Evolutionary conservation across 805 yeast genomes (phyloP), one percentile per base, ranked within the genome.

Genomic region (Henningerozyma blattae): DNA sequence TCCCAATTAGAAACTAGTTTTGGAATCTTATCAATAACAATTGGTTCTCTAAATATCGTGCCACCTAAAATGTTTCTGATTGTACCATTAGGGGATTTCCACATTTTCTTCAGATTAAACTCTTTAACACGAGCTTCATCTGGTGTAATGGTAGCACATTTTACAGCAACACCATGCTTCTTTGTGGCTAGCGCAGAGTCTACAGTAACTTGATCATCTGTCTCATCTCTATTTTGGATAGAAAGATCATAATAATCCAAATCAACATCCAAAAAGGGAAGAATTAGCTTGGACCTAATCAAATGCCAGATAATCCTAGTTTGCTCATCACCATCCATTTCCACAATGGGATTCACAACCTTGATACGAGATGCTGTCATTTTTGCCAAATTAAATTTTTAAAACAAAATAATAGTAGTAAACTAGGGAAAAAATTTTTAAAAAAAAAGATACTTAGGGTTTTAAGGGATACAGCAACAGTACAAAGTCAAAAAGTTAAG

Each of bases 71-170:
- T 79, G 66, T 89, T 89, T 64, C 97, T 78, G 58, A 89, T 83
- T 33, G 97, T 89, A 40, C 97, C 97, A 62, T 89, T 89, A 43
- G 97, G 97, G 13, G 95, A 84, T 39, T 80, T 70, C 96, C 96
- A 89, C 97, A 89, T 89, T 60, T 86, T 81, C 66, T 89, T 86
- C 59, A 89, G 70, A 36, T 71, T 65, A 61, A 85, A 89, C 61
- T 89, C 97, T 59, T 82, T 67, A 34, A 89, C 96, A 52, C 97
- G 76, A 31, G 84, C 91, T 65, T 89, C 97, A 56, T 84, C 94
- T 6, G 97, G 96, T n/a, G 97, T 89, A 58, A 89, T 89, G 34
- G 97, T 89, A 37, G 97, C 97, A 66, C 97, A 89, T 65, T 89
- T 89, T 48, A 89, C 84, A 20, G 94, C 97, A 37, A 89, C 97